Base-by-base conservation (phyloP, 805 yeast species). In the Pachysolen tannophilus region DNA sequence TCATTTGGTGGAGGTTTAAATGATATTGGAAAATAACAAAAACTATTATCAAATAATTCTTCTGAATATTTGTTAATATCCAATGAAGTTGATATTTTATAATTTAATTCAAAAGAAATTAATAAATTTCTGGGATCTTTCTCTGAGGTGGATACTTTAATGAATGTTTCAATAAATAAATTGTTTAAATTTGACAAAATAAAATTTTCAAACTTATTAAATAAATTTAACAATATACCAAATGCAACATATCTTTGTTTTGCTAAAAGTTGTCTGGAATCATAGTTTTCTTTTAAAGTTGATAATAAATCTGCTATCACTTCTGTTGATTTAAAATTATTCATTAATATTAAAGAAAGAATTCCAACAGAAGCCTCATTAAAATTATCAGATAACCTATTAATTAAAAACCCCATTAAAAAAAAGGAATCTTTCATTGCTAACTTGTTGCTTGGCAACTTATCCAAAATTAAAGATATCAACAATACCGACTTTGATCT, bases 1-100 rank as follows among this genome's bases (percentile, higher is more conserved):
- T 90, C 95, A 53, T 84, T 84, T 32, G 77, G 73, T 3, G 97
- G 95, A 2, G 97, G 95, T 39, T 78, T 78, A 60, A 94, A 92
- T 1, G 96, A 82, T 28, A 92, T 88, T 9, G 99, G 99, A 61
- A 90, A 92, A 60, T 92, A 92, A 56, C 98, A 92, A 53, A 90
- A 94, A 27, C 85, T 66, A 24, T 82, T 75, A 52, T 92, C 98
- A 52, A 88, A 94, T 40, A 92, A 54, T 8, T 83, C 85, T 44
- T 81, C 80, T 21, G 70, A 50, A 48, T 54, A 60, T n/a, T 56
- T 53, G 28, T 56, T 44, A 33, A 73, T 62, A 3, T 62, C 58
- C 19, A 75, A 60, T 3, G 46, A 47, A 15, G 50, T 39, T 14
- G 76, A 63, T 10, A 88, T 69, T 5, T 35, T 28, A 9, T 54